Conservation (phyloP, 1,139 yeast genomes). For the Blastobotrys capitulatus region DNA sequence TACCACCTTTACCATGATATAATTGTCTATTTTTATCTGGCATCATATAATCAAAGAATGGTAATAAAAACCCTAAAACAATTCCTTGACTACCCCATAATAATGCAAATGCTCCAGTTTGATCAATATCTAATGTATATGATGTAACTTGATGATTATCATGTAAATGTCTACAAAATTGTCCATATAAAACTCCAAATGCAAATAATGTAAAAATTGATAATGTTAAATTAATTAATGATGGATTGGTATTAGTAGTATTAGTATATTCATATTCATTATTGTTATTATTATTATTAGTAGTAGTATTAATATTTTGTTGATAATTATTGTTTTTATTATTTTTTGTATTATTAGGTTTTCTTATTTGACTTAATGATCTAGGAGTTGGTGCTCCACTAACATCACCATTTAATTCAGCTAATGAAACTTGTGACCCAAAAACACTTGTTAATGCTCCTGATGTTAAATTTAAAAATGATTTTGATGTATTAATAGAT, state of each 20-base stretch:
- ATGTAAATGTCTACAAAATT: slow-evolving; percentile 31
- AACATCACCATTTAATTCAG: slow-evolving; percentile 36
- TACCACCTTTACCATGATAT: slow-evolving; percentile 24
- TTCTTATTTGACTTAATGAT: not conserved
- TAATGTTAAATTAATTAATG: slow-evolving; percentile 17
- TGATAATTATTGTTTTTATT: not conserved
- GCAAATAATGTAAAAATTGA: slow-evolving; percentile 26
- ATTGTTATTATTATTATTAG: not conserved
- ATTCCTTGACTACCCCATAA: slow-evolving; percentile 53
- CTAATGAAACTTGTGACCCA: slow-evolving; percentile 35
- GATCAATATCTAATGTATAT: slow-evolving; percentile 27
- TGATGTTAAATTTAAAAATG: slow-evolving; percentile 27
- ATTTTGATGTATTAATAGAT: slow-evolving; percentile 7
- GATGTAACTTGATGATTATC: slow-evolving; percentile 32
- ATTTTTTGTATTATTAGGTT: not conserved
- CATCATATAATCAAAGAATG: slow-evolving; percentile 49
- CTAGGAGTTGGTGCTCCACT: slow-evolving; percentile 6
- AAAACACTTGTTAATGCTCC: slow-evolving; percentile 35
- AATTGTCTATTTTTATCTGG: slow-evolving; percentile 31
- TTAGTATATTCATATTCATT: not conserved
- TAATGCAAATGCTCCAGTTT: slow-evolving; percentile 24
- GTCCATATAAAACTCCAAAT: slow-evolving; percentile 34
- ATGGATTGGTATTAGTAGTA: slow-evolving; percentile 17
- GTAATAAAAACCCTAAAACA: slow-evolving; percentile 56
- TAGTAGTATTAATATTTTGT: not conserved